Percentiles rank a stretch among this genome's conserved stretches.
phyloP scores from a whole-genome alignment of 2,329 filamentous ascomycete species.

The Dothideomycetes sp. region DNA sequence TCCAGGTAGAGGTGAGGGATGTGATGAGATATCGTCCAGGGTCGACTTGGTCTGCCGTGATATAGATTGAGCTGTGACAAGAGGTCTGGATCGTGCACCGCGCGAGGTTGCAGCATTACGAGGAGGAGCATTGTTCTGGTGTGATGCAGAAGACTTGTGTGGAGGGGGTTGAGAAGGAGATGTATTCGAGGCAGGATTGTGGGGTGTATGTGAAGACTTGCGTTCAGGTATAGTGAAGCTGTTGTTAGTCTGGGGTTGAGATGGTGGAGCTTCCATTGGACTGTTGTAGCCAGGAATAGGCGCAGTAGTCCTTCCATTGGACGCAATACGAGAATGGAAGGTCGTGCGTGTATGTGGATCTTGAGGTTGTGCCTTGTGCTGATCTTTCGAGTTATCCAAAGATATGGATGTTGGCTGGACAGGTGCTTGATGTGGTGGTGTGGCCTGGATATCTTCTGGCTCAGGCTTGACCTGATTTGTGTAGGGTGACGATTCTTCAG shows the following conservation, averaged over 20 bases:
- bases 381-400: conserved; percentile 20
- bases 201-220: conserved; percentile 32
- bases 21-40: conserved; percentile 56
- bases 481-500: conserved; percentile 42
- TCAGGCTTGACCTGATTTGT: conserved; percentile 62
- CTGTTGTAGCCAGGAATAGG: conserved; percentile 39
- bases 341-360: conserved; percentile 23
- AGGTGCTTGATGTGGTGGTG: conserved; percentile 34
- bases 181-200: not conserved
- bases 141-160: conserved; percentile 23
- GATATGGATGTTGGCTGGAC: conserved; percentile 19
- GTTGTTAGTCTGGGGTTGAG: conserved; percentile 17
- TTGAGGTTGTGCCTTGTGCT: not conserved
- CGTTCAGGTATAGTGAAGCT: conserved; percentile 40
- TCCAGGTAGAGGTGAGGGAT: conserved; percentile 61
- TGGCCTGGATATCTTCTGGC: conserved; percentile 38
- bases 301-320: conserved; percentile 48
- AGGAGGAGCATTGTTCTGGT: conserved; percentile 1
- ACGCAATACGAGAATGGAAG: conserved; percentile 49
- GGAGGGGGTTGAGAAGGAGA: conserved; percentile 1
- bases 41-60: conserved; percentile 25
- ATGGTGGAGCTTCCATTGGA: conserved; percentile 50
- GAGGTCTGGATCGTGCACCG: conserved; percentile 22
- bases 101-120: conserved; percentile 21
- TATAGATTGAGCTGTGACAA: conserved; percentile 31